Base-by-base conservation (phyloP, 805 yeast species). In the Monosporozyma unispora region DNA sequence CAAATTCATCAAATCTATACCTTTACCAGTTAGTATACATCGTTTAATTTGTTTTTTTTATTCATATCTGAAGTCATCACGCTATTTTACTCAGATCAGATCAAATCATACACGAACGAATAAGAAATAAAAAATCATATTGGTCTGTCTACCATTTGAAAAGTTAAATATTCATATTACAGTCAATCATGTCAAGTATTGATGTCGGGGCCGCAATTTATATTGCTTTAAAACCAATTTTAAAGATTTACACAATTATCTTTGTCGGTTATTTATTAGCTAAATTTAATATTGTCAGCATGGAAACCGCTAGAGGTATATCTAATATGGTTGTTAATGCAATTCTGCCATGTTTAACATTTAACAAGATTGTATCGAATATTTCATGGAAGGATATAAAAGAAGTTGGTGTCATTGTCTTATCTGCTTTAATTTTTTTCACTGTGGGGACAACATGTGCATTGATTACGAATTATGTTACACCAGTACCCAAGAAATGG, bases 161-260 rank as follows among this genome's bases (percentile, higher is more conserved):
- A n/a, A n/a, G n/a, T n/a, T n/a, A n/a, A n/a, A n/a, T n/a, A n/a
- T n/a, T n/a, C n/a, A n/a, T n/a, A n/a, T n/a, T n/a, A 39, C 19
- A 25, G 22, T 31, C 11, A 31, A 12, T 9, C 14, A 42, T 33
- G 19, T 50, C 51, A 53, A 10, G 49, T 11, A 27, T 64, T 22
- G 54, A 53, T 25, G 57, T 82, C 29, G 91, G 93, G 16, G 73
- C 74, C 38, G 79, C 87, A 35, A 82, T 88, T 5, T 87, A 84
- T 68, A 76, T 87, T 22, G 79, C 95, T 0, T 82, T 84, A 49
- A 87, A 87, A 70, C 96, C 96, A n/a, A 82, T 87, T 50, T 74
- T 87, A 67, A 88, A 88, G 66, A 84, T 87, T 55, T 84, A 87
- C 59, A 68, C 84, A 55, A 82, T 85, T 60, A 76, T 85, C 4